Conservation (phyloP, 768 basidiomycete species). For the Solioccasus polychromus region DNA sequence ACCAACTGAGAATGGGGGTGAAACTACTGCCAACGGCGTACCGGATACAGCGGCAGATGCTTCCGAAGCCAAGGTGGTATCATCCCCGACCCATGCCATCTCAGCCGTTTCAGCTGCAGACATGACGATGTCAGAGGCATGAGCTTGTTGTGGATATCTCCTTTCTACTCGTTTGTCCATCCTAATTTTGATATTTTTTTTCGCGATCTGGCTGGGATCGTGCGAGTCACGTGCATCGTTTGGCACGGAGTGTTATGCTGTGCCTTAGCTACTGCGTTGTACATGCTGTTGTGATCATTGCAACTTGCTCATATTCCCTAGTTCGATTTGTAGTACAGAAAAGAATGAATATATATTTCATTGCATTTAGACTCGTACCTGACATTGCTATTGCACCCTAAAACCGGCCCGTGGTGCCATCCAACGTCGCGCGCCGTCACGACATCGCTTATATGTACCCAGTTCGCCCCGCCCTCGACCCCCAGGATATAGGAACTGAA, state of each 20-base stretch:
- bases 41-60: conserved; percentile 17
- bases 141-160: conserved; percentile 11
- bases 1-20: conserved; percentile 29
- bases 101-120: conserved; percentile 35
- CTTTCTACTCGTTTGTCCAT: conserved; percentile 7
- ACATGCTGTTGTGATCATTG: conserved; percentile 27
- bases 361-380: no score
- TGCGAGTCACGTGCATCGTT: conserved; percentile 17
- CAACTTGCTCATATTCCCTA: conserved; percentile 27
- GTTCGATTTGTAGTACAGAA: conserved; percentile 19
- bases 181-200: conserved; percentile 18
- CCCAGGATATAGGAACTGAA: background rate
- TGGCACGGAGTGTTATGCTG: conserved; percentile 20
- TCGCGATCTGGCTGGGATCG: conserved; percentile 8
- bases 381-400: no score
- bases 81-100: conserved; percentile 24
- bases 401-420: no score
- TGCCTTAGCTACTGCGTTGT: conserved; percentile 26
- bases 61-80: conserved; percentile 19
- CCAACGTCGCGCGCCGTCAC: background rate
- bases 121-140: conserved; percentile 43
- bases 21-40: conserved; percentile 26
- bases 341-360: conserved; percentile 13
- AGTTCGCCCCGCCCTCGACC: background rate
- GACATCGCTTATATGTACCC: background rate